Evolutionary conservation across 2,329 filamentous ascomycete genomes (phyloP).

Genomic region (Harringtonia lauricola): DNA sequence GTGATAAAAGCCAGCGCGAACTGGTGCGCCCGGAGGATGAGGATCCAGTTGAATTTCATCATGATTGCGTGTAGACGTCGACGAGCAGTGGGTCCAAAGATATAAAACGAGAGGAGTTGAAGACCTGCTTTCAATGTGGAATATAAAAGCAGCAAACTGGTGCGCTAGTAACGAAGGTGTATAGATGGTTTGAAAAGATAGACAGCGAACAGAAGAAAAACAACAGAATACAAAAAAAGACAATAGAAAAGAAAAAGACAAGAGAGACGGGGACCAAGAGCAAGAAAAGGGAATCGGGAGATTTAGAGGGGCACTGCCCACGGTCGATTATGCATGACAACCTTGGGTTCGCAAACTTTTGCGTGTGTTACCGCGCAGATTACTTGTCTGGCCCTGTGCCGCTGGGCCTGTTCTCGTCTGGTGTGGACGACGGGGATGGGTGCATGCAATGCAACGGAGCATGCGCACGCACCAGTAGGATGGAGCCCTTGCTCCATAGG

Average conservation of each 20-base stretch:
- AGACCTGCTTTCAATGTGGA: background rate
- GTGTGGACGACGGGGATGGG: no score
- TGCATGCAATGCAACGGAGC: no score
- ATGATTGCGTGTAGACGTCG: constrained; percentile 12
- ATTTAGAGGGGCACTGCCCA: constrained; percentile 1
- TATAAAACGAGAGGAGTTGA: background rate
- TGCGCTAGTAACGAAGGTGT: no score
- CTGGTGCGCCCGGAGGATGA: constrained; percentile 35
- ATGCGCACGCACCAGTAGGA: no score
- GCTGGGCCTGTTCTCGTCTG: no score
- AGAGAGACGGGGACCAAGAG: constrained; percentile 1
- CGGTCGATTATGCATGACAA: background rate
- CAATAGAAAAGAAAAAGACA: constrained; percentile 7
- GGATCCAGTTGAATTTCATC: constrained; percentile 27
- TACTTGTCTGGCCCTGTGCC: no score
- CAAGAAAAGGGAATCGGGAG: constrained; percentile 2
- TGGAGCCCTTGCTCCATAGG: no score
- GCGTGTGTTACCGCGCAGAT: no score
- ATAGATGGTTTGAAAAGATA: no score
- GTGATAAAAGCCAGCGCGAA: constrained; percentile 31
- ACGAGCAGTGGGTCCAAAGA: background rate
- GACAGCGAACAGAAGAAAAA: no score
- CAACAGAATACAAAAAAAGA: constrained; percentile 11
- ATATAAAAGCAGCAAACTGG: constrained; percentile 14
- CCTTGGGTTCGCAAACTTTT: no score